phyloP scores from a whole-genome alignment of 257 asterid species.

The Capsicum baccatum region DNA sequence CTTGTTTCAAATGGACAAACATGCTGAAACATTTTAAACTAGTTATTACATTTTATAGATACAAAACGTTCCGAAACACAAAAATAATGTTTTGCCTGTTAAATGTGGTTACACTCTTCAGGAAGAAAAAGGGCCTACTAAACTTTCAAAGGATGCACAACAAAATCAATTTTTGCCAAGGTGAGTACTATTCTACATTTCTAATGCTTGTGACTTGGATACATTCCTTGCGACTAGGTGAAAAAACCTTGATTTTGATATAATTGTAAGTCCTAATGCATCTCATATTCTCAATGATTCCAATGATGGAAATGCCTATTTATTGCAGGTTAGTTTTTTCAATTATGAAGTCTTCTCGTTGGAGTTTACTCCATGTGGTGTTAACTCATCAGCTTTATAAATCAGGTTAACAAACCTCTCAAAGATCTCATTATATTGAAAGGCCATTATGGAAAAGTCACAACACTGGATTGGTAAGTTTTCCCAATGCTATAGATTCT shows the following conservation, averaged over 20 bases:
- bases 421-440: constrained; percentile 61
- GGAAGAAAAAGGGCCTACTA: constrained; percentile 76
- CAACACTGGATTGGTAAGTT: constrained; percentile 87
- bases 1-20: too few species aligned
- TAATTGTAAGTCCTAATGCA: constrained; percentile 80
- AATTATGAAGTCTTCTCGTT: background rate
- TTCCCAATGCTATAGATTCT: background rate
- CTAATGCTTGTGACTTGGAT: background rate
- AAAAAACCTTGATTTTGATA: constrained; percentile 29
- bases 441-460: constrained; percentile 92
- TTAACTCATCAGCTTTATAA: constrained; percentile 27
- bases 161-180: constrained; percentile 84
- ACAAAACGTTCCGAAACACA: too few species aligned
- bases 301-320: constrained; percentile 90
- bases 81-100: too few species aligned
- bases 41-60: too few species aligned
- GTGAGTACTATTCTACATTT: constrained; percentile 42
- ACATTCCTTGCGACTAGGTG: background rate
- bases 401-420: constrained; percentile 77
- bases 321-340: constrained; percentile 71
- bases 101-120: constrained; percentile 42
- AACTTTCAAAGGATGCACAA: constrained; percentile 72
- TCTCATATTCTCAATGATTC: constrained; percentile 95
- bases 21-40: too few species aligned
- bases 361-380: background rate